These are phyloP conservation scores for Crithidia bombi DNA, from an alignment of 208 protist genomes.

Conservation along the genomic window DNA sequence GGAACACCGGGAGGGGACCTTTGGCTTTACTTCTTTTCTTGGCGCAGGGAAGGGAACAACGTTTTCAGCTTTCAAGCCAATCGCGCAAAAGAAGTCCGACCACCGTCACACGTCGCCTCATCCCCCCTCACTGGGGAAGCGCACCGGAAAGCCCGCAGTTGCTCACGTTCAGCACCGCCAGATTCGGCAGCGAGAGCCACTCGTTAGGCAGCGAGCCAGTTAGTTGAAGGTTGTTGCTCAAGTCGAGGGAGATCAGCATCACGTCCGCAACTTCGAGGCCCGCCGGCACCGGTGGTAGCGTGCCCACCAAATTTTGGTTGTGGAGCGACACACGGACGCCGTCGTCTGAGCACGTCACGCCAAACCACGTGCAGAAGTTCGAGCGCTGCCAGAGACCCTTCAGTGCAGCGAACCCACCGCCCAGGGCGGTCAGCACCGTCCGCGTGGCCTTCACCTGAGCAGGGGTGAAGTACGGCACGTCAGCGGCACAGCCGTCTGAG, in stretches of 20 bases:
- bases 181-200: constrained; percentile 6
- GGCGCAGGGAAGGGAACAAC: too few species aligned
- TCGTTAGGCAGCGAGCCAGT: background rate
- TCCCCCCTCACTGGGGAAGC: too few species aligned
- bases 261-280: background rate
- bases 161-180: constrained; percentile 1
- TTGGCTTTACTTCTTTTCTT: too few species aligned
- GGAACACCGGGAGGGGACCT: too few species aligned
- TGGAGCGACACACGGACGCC: background rate
- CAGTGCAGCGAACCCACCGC: background rate
- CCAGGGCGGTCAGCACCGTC: background rate
- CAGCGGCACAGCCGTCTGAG: background rate
- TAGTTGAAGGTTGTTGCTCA: constrained; percentile 7
- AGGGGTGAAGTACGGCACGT: background rate
- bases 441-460: background rate
- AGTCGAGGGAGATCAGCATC: background rate
- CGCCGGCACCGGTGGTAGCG: background rate
- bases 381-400: background rate
- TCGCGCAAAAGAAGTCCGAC: too few species aligned
- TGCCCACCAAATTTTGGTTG: background rate
- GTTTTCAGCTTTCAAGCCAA: too few species aligned
- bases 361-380: constrained; percentile 1
- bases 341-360: background rate
- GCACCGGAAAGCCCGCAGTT: background rate
- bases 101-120: too few species aligned